Evolutionary conservation across 345 rosid genomes (phyloP).

Genomic region (Excoecaria cochinchinensis): DNA sequence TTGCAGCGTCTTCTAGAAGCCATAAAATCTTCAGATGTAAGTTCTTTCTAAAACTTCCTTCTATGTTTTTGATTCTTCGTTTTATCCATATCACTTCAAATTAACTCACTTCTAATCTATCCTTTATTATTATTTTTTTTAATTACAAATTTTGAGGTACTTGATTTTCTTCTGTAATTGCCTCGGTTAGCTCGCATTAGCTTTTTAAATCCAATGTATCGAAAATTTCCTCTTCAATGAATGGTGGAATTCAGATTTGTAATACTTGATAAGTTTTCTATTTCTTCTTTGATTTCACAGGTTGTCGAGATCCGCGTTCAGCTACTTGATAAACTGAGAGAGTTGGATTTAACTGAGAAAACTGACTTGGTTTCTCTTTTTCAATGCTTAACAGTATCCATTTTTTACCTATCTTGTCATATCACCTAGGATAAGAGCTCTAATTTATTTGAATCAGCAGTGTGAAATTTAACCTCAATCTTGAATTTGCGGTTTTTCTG

Average conservation of each 20-base stretch:
- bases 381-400: constrained; percentile 70
- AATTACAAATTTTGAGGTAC: not conserved
- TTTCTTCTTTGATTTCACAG: constrained; percentile 35
- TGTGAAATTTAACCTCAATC: not conserved
- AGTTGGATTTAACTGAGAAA: constrained; percentile 43
- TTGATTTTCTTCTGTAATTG: not conserved
- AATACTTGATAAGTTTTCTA: not conserved
- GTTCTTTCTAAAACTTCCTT: not conserved
- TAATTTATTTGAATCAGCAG: not conserved
- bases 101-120: not conserved
- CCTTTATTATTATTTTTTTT: no score
- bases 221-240: not conserved
- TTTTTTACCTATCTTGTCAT: constrained; percentile 27
- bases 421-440: not conserved
- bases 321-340: constrained; percentile 46
- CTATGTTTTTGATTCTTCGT: not conserved
- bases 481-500: not conserved
- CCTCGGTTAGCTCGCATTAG: not conserved
- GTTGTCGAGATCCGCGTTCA: constrained; percentile 66
- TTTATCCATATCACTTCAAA: no score
- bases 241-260: not conserved
- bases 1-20: constrained; percentile 47
- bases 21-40: constrained; percentile 68
- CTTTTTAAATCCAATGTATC: not conserved
- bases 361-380: constrained; percentile 49